phyloP scores from a whole-genome alignment of 352 stramenopile genomes.

The Pythium oligandrum region DNA sequence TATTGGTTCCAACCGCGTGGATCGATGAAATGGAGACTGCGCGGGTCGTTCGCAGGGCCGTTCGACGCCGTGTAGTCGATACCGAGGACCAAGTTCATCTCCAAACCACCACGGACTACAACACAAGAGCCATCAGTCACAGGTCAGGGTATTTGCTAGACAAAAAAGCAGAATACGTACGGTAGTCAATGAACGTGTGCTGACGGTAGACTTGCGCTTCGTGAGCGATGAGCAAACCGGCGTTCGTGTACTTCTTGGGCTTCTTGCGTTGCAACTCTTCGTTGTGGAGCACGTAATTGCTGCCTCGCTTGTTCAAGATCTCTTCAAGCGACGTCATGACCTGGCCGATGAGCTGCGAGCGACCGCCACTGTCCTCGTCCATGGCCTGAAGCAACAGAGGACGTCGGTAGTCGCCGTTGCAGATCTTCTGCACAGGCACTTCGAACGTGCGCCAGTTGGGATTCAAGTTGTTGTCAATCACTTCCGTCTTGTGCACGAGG shows the following conservation, averaged over 20 bases:
- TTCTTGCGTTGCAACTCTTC: constrained; percentile 55
- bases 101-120: constrained; percentile 67
- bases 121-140: neutral
- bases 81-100: constrained; percentile 80
- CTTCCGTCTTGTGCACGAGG: constrained; percentile 58
- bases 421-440: constrained; percentile 62
- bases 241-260: constrained; percentile 68
- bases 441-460: constrained; percentile 56
- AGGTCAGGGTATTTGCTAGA: too few relatives aligned
- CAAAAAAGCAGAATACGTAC: constrained; percentile 22
- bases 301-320: constrained; percentile 45
- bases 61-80: constrained; percentile 82
- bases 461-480: constrained; percentile 72
- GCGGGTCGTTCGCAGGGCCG: constrained; percentile 35
- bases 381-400: constrained; percentile 74
- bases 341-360: constrained; percentile 65
- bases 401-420: constrained; percentile 69
- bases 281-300: constrained; percentile 53
- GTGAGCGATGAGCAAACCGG: constrained; percentile 34
- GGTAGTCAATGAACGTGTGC: constrained; percentile 55
- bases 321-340: constrained; percentile 53
- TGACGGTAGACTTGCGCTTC: constrained; percentile 39
- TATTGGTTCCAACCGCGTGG: constrained; percentile 61
- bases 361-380: constrained; percentile 69
- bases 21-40: constrained; percentile 68